Evolutionary conservation across 805 yeast genomes (phyloP).

Genomic region (Candida xiaguanensis): DNA sequence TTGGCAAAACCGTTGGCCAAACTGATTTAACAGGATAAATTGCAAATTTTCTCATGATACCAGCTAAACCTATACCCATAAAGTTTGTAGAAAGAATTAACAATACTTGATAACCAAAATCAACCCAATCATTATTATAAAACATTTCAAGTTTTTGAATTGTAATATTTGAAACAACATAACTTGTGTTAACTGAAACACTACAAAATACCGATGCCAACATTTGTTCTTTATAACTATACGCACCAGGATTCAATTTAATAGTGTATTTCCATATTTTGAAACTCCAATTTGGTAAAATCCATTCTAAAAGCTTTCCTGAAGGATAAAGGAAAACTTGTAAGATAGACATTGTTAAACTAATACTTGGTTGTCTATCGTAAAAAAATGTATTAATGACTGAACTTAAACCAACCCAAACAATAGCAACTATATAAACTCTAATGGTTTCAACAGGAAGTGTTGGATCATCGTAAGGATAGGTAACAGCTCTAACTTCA

Average conservation of each 20-base stretch:
- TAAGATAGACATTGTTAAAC: conserved; percentile 36
- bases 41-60: conserved; percentile 23
- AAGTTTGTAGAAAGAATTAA: conserved; percentile 21
- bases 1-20: conserved; percentile 28
- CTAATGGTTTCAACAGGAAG: conserved; percentile 36
- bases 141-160: conserved; percentile 18
- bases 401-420: conserved; percentile 50
- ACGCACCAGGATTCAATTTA: conserved; percentile 47
- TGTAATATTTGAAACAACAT: conserved; percentile 28
- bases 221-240: conserved; percentile 65
- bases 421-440: conserved; percentile 48
- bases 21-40: conserved; percentile 22
- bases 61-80: conserved; percentile 29
- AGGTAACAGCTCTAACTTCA: conserved; percentile 28
- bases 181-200: conserved; percentile 19
- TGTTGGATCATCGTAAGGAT: conserved; percentile 34
- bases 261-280: conserved; percentile 23
- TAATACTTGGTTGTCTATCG: conserved; percentile 49
- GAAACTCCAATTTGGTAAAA: conserved; percentile 34
- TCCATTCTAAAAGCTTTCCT: conserved; percentile 31
- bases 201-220: conserved; percentile 48
- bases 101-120: conserved; percentile 22
- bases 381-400: conserved; percentile 54
- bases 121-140: conserved; percentile 23
- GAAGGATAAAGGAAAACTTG: conserved; percentile 45